These are phyloP conservation scores for Didymellaceae sp. DNA, from an alignment of 2,329 filamentous ascomycete genomes.

Conservation along the genomic window DNA sequence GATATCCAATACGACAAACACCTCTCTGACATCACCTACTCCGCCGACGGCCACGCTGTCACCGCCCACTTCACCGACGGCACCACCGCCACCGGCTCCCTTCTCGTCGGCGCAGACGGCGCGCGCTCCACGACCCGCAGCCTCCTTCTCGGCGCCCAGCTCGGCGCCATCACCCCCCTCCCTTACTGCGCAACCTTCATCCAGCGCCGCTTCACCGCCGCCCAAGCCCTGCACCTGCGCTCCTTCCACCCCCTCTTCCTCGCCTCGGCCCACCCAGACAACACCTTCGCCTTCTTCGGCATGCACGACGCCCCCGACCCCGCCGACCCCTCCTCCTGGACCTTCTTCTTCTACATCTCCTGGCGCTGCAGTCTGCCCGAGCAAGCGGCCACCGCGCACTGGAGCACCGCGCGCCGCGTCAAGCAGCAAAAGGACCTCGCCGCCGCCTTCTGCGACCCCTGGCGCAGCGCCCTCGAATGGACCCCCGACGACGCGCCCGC, in stretches of 20 bases:
- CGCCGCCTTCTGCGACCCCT: constrained; percentile 52
- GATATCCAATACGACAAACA: constrained; percentile 49
- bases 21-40: constrained; percentile 44
- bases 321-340: constrained; percentile 51
- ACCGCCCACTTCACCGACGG: constrained; percentile 48
- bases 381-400: constrained; percentile 48
- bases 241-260: constrained; percentile 55
- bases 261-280: constrained; percentile 52
- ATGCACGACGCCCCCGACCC: constrained; percentile 51
- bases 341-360: constrained; percentile 58
- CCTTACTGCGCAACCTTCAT: constrained; percentile 56
- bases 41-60: constrained; percentile 39
- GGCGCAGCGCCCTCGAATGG: constrained; percentile 50
- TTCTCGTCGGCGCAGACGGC: constrained; percentile 49
- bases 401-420: constrained; percentile 47
- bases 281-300: constrained; percentile 56
- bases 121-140: constrained; percentile 40
- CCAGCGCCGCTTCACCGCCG: constrained; percentile 50
- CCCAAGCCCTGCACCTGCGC: constrained; percentile 54
- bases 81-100: constrained; percentile 34
- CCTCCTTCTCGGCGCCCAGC: constrained; percentile 37
- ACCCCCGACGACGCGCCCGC: constrained; percentile 39
- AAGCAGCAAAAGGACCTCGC: constrained; percentile 51
- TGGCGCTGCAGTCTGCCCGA: constrained; percentile 51
- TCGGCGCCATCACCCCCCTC: constrained; percentile 46